Evolutionary conservation across 768 basidiomycete genomes (phyloP), one percentile per base, ranked within the genome.

Genomic region (Naematelia aurantialba): DNA sequence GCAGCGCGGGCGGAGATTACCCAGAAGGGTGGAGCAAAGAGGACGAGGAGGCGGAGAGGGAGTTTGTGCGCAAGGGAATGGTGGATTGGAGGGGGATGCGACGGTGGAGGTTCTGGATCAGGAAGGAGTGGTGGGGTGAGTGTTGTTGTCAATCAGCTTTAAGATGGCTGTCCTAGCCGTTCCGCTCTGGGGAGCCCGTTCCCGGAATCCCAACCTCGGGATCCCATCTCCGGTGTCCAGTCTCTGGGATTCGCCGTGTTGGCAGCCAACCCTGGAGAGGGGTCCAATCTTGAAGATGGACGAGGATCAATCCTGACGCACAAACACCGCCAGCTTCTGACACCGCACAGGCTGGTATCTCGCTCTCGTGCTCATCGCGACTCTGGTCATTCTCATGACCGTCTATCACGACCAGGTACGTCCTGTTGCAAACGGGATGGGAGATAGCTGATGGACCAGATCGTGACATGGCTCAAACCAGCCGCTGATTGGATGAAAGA

Each of bases 381-480:
- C 69, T 3, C 59, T 73, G 22, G 72, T 70, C 5, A 60, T 54
- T 21, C 55, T 73, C 3, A 68, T 73, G 67, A 58, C 65, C 21
- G 44, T 73, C 10, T 73, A 67, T 45, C 67, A 73, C 53, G 67
- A 70, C 44, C 58, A 68, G 45, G 72, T 73, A 55, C 47, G 69
- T 66, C 17, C 12, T 39, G 17, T 39, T 17, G 34, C 17, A 8
- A 19, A 11, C 46, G 47, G 10, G 29, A 29, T 10, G 19, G 45
- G 24, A 17, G 34, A 10, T 31, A 24, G 47, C 48, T 87, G 51
- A 79, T 81, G 8, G 87, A 10, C 39, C 87, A 83, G 80, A 89
- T 92, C 62, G 85, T 91, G 3, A 55, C 81, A 10, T 84, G 82
- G 83, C 79, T 91, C 48, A 83, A 80, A 25, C 88, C 88, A 0